Evolutionary conservation across 2,329 filamentous ascomycete species (phyloP).

Genomic region (Graphiopsis chlorocephala): DNA sequence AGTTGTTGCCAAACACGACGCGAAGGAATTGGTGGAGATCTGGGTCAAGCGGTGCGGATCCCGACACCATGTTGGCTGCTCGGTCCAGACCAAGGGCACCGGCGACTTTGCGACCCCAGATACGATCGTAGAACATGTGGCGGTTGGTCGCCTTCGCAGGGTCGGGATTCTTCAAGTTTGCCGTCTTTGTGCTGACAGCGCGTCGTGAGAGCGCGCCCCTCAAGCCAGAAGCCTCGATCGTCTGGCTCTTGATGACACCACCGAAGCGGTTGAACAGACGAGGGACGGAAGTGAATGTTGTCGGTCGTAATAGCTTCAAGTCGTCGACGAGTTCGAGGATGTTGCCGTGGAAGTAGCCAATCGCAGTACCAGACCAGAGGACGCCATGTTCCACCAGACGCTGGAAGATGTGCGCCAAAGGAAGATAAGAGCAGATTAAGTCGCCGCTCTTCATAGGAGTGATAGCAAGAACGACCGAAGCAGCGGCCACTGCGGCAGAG

Average conservation of each 20-base stretch:
- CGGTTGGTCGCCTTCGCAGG: constrained; percentile 72
- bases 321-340: constrained; percentile 84
- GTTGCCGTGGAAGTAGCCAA: constrained; percentile 95
- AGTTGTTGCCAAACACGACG: constrained; percentile 73
- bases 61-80: constrained; percentile 72
- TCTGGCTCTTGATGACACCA: constrained; percentile 74
- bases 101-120: constrained; percentile 87
- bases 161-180: constrained; percentile 64
- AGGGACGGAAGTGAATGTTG: constrained; percentile 81
- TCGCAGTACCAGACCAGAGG: constrained; percentile 67
- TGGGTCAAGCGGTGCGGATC: constrained; percentile 87
- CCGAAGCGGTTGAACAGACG: constrained; percentile 90
- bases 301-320: constrained; percentile 80
- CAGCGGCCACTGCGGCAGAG: constrained; percentile 71
- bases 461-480: constrained; percentile 59
- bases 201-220: constrained; percentile 78
- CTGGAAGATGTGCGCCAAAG: constrained; percentile 90
- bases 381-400: constrained; percentile 76
- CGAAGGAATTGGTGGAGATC: constrained; percentile 85
- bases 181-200: constrained; percentile 75
- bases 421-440: constrained; percentile 79
- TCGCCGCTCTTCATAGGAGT: constrained; percentile 56
- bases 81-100: constrained; percentile 79
- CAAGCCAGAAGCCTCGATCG: constrained; percentile 74
- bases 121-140: constrained; percentile 75